Evolutionary conservation across 495 filamentous ascomycete species (phyloP), one percentile per base, ranked within the genome.

Genomic region (Neurospora pannonica): DNA sequence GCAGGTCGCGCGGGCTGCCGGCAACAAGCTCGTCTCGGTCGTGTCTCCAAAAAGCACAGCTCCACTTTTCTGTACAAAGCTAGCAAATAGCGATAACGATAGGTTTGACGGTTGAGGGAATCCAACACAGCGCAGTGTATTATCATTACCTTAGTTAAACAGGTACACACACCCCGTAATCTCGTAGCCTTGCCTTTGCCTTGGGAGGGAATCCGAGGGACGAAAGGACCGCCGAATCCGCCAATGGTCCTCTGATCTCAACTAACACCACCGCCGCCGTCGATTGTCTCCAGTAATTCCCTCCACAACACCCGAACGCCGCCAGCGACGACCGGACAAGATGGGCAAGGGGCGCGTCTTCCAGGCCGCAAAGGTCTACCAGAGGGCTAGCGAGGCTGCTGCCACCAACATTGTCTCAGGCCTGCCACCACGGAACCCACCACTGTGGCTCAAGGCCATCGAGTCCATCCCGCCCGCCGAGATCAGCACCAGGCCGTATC

Each of bases 391-490:
- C 38, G 86, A 85, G 71, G 85, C 89, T 77, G 82, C 90, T 70
- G 85, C 88, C 48, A 83, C 84, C 62, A 82, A 82, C 73, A 85
- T 88, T 75, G 83, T 75, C 38, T 6, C 15, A 2, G 31, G 24
- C 36, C 38, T 70, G 28, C 24, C 24, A n/a, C 13, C 34, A 70
- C 76, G 73, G 8, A 76, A 77, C 37, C 81, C 89, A 60, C 94
- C 95, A 8, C 83, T 89, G 76, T 98, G 96, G 97, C 90, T 92
- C 79, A 82, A 89, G 42, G 91, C 91, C 11, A 81, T 98, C 62
- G 85, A 87, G 71, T 84, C 89, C 70, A 90, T 96, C 72, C 95
- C 95, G 19, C 95, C 96, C 1, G 83, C 93, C 46, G 92, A 97
- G 83, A 87, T 89, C 37, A 86, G 97, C 70, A 88, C 89, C 71